Base-by-base conservation (phyloP, 73 alveolate genomes). In the Symbiodinium pilosum region DNA sequence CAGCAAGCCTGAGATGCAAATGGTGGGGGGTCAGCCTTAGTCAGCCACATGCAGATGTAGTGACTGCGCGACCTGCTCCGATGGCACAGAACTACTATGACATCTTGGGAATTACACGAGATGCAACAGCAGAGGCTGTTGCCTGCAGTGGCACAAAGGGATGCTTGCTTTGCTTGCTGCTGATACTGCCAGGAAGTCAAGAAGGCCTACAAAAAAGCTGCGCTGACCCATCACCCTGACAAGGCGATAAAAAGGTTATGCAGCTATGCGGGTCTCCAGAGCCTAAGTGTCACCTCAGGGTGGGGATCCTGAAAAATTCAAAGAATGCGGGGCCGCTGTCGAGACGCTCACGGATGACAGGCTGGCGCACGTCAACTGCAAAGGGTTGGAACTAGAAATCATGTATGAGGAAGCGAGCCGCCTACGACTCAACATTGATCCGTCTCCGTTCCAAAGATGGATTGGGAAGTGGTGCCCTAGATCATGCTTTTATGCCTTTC, bases 201-300 rank as follows among this genome's bases (percentile, higher is more conserved):
- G 81, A 43, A 99, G 81, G 99, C 99, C 24, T 99, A 86, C 99
- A 92, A 99, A 77, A 99, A 99, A 85, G 91, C 98, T 1, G 99
- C 99, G n/a, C 7, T 86, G 41, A 85, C 69, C 39, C 86, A 83
- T 85, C 99, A 99, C 85, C 99, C 99, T 4, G 99, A 99, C 99
- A 99, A 99, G 99, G 97, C 40, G 32, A 64, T 26, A 26, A 8
- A 54, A 26, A 24, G 5, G 81, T 24, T 71, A 4, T 34, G 32
- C 85, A 73, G 43, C 43, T 43, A 24, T 18, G 39, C n/a, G n/a
- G n/a, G n/a, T n/a, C n/a, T n/a, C n/a, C n/a, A n/a, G n/a, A n/a
- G n/a, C n/a, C n/a, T n/a, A n/a, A n/a, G n/a, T n/a, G 30, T 26
- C 38, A 24, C 40, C 75, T 40, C 83, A 91, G 97, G 99, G 99